A percentile compares a stretch with the other conserved stretches of the same genome.
Evolutionary conservation across 2,329 filamentous ascomycete species (phyloP).

Genomic region (Stachybotrys echinatus): DNA sequence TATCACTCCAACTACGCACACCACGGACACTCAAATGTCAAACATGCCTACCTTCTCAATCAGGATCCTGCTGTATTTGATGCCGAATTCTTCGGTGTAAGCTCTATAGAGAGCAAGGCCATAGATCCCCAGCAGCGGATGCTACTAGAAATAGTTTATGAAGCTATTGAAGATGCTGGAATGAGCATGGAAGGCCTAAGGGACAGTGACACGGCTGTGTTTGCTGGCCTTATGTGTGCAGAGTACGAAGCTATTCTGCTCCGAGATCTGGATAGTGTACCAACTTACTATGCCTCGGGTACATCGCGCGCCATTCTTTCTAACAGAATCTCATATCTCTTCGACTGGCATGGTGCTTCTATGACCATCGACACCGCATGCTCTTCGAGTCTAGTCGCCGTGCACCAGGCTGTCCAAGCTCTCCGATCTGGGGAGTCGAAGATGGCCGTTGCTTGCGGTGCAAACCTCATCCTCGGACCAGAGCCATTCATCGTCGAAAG

Average conservation of each 20-base stretch:
- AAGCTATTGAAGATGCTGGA: slow-evolving; percentile 16
- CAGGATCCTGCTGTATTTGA: slow-evolving; percentile 10
- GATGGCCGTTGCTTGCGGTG: slow-evolving; percentile 12
- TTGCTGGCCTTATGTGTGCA: slow-evolving; percentile 13
- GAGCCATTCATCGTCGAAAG: slow-evolving; percentile 34
- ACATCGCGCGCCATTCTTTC: slow-evolving; percentile 20
- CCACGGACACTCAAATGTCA: slow-evolving; percentile 13
- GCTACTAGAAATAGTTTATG: slow-evolving; percentile 18
- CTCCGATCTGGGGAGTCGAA: slow-evolving; percentile 23
- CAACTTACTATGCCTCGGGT: slow-evolving; percentile 12
- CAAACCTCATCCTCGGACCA: slow-evolving; percentile 12
- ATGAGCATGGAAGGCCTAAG: neutral
- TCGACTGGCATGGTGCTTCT: slow-evolving; percentile 31
- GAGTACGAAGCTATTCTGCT: slow-evolving; percentile 22
- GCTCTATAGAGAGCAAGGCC: slow-evolving; percentile 11
- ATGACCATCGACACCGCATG: slow-evolving; percentile 37
- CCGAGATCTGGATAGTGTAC: slow-evolving; percentile 15
- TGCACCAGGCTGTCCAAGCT: slow-evolving; percentile 30
- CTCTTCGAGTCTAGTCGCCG: slow-evolving; percentile 30
- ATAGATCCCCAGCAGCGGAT: slow-evolving; percentile 23
- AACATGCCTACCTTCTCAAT: neutral
- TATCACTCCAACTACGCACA: slow-evolving; percentile 24
- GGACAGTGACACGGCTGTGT: slow-evolving; percentile 6
- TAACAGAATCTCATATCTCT: slow-evolving; percentile 35
- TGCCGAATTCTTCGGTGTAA: slow-evolving; percentile 18